These are phyloP conservation scores for Eucalyptus camaldulensis DNA, from an alignment of 345 rosid genomes.

Conservation along the genomic window DNA sequence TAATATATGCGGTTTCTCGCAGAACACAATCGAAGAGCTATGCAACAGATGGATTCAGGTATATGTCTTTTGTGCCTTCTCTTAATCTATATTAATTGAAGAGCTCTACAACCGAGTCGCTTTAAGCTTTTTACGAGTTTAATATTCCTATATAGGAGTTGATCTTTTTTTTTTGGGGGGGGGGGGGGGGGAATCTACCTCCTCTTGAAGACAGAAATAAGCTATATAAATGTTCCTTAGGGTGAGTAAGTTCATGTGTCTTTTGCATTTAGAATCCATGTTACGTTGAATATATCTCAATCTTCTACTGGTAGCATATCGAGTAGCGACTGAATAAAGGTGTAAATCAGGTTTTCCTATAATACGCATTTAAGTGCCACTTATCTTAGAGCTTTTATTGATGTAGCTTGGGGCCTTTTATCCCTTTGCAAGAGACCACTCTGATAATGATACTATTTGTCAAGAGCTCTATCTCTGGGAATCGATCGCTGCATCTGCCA, in stretches of 20 bases:
- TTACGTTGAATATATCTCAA: neutral
- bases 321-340: neutral
- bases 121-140: neutral
- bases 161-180: neutral
- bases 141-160: neutral
- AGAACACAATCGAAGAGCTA: slow-evolving; percentile 53
- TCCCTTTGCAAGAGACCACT: no score
- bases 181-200: no score
- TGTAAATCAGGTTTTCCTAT: neutral
- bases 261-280: neutral
- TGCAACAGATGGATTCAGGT: slow-evolving; percentile 80
- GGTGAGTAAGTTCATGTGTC: neutral
- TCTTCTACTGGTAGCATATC: neutral
- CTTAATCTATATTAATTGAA: neutral
- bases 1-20: slow-evolving; percentile 58
- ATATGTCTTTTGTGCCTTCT: neutral
- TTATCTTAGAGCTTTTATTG: neutral
- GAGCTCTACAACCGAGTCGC: neutral
- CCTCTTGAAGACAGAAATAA: neutral
- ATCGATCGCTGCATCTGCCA: no score
- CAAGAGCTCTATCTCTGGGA: no score
- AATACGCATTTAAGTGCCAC: accelerated
- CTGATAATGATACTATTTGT: no score
- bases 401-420: no score
- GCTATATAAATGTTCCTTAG: neutral